Conservation (phyloP, 2,329 filamentous ascomycete species). For the Ascochyta rabiei region DNA sequence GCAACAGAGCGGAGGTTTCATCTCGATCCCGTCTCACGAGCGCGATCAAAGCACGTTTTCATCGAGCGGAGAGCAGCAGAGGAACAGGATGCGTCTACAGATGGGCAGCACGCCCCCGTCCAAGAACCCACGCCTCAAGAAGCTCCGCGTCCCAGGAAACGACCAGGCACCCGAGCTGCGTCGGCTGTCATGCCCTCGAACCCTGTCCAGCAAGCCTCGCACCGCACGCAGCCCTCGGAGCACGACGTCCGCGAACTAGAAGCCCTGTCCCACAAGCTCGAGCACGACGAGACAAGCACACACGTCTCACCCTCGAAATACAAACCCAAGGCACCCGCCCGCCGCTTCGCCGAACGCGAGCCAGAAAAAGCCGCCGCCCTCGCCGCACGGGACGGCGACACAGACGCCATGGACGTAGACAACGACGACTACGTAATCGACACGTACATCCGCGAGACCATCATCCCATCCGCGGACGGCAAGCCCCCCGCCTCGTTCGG, state of each 20-base stretch:
- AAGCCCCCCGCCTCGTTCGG: constrained; percentile 29
- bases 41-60: constrained; percentile 28
- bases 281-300: constrained; percentile 28
- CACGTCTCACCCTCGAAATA: constrained; percentile 33
- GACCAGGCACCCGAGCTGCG: constrained; percentile 35
- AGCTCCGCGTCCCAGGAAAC: constrained; percentile 31
- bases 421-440: constrained; percentile 65
- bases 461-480: constrained; percentile 44
- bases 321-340: constrained; percentile 43
- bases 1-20: constrained; percentile 32
- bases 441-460: constrained; percentile 61
- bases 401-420: constrained; percentile 47
- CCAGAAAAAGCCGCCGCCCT: constrained; percentile 35
- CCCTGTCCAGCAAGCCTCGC: constrained; percentile 8
- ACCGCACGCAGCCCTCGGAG: constrained; percentile 25
- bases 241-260: constrained; percentile 42
- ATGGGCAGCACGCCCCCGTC: constrained; percentile 7
- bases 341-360: constrained; percentile 43
- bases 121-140: constrained; percentile 11
- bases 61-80: constrained; percentile 22
- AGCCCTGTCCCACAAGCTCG: constrained; percentile 41
- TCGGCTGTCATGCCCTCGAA: constrained; percentile 16
- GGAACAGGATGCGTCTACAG: neutral
- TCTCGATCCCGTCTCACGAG: constrained; percentile 27
- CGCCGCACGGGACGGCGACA: constrained; percentile 15